Percentiles rank a stretch among this genome's conserved stretches.
Conservation (phyloP, 345 rosid genomes). For the Rubroshorea leprosula region DNA sequence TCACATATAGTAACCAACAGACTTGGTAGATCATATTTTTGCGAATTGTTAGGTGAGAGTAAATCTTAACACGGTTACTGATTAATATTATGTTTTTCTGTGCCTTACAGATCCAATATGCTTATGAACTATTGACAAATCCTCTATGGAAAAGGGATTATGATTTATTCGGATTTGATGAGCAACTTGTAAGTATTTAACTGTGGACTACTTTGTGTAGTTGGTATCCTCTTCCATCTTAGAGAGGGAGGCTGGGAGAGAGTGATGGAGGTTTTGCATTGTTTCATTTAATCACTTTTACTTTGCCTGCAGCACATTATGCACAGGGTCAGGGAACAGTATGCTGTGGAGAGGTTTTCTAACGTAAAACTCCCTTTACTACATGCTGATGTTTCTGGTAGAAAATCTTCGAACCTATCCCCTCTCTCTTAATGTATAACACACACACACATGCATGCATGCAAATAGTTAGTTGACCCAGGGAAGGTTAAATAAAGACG, state of each 20-base stretch:
- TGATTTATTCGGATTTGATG: constrained; percentile 72
- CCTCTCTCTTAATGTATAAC: constrained; percentile 1
- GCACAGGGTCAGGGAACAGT: constrained; percentile 37
- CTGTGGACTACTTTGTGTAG: constrained; percentile 8
- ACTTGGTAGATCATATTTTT: background rate
- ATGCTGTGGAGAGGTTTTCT: constrained; percentile 41
- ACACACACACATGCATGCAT: background rate
- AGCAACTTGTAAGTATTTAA: constrained; percentile 56
- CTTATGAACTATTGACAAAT: constrained; percentile 72
- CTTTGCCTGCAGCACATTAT: constrained; percentile 48
- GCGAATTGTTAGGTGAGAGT: background rate
- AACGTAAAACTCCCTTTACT: constrained; percentile 55
- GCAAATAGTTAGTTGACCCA: constrained; percentile 1
- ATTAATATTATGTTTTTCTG: constrained; percentile 3
- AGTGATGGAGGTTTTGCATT: background rate
- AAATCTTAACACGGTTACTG: background rate
- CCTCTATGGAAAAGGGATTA: constrained; percentile 76
- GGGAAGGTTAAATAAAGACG: constrained; percentile 8
- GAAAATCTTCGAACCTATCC: constrained; percentile 15
- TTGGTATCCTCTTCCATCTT: constrained; percentile 1
- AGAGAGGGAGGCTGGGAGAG: background rate
- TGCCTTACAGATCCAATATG: constrained; percentile 63
- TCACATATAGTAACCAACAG: background rate
- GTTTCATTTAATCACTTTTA: constrained; percentile 12
- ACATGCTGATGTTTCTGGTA: constrained; percentile 53